These are phyloP conservation scores for Talaromyces albobiverticillius DNA, from an alignment of 2,329 filamentous ascomycete species.

Conservation along the genomic window DNA sequence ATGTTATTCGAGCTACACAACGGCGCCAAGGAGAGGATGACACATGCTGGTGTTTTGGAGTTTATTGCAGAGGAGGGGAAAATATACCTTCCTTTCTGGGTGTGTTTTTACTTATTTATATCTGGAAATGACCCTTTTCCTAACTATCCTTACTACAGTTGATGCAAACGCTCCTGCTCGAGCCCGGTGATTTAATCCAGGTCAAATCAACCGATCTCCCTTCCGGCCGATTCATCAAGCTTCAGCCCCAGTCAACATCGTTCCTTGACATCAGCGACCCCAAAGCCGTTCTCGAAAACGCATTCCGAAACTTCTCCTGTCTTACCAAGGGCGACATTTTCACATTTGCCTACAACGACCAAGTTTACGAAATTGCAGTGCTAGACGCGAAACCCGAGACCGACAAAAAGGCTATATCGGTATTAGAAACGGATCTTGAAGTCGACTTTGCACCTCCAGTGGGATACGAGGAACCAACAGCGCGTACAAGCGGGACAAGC, in stretches of 20 bases:
- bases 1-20: conserved; percentile 97
- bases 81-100: conserved; percentile 94
- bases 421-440: conserved; percentile 92
- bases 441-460: conserved; percentile 95
- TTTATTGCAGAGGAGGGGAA: conserved; percentile 97
- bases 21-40: conserved; percentile 72
- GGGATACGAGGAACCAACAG: conserved; percentile 81
- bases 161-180: conserved; percentile 86
- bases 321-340: conserved; percentile 92
- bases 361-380: conserved; percentile 87
- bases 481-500: conserved; percentile 74
- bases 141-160: conserved; percentile 56
- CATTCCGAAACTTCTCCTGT: conserved; percentile 92
- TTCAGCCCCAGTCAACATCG: conserved; percentile 87
- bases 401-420: conserved; percentile 79
- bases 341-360: conserved; percentile 95
- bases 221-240: conserved; percentile 87
- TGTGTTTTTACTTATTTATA: conserved; percentile 39
- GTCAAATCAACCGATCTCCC: conserved; percentile 92
- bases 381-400: conserved; percentile 86
- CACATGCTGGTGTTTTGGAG: conserved; percentile 92
- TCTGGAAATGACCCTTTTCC: neutral
- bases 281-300: conserved; percentile 94
- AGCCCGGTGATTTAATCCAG: conserved; percentile 91
- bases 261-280: conserved; percentile 98